A percentile compares a stretch with the other conserved stretches of the same genome.
Conservation (phyloP, 306 rosid species). For the Coriaria nepalensis region DNA sequence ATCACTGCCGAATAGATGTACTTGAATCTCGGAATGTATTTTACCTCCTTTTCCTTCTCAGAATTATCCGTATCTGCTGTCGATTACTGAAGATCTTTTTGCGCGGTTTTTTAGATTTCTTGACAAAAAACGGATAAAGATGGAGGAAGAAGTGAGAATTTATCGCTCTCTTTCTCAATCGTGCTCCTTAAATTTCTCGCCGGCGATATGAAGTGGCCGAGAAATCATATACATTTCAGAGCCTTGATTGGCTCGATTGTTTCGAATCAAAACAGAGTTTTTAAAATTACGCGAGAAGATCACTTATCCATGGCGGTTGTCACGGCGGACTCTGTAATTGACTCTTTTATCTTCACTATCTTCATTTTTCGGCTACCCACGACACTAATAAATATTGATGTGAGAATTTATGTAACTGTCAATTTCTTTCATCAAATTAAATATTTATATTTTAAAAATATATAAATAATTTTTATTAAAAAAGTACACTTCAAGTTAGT, state of each 20-base stretch:
- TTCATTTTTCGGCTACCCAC: no score
- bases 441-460: no score
- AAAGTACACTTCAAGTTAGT: no score
- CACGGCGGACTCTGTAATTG: no score
- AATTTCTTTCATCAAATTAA: no score
- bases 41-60: background rate
- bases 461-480: no score
- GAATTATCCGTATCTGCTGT: background rate
- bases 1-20: slow-evolving; percentile 5
- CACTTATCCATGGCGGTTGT: no score
- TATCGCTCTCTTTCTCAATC: slow-evolving; percentile 60
- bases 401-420: no score
- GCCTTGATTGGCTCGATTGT: slow-evolving; percentile 17
- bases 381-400: no score
- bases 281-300: no score
- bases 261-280: background rate
- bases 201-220: slow-evolving; percentile 17
- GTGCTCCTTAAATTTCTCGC: slow-evolving; percentile 30
- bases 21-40: slow-evolving; percentile 2
- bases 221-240: slow-evolving; percentile 30
- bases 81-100: background rate
- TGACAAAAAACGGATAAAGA: background rate
- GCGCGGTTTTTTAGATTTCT: no score
- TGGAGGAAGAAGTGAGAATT: background rate
- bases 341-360: no score